Evolutionary conservation across 805 yeast species (phyloP).

Genomic region (Sporopachydermia lactativora): DNA sequence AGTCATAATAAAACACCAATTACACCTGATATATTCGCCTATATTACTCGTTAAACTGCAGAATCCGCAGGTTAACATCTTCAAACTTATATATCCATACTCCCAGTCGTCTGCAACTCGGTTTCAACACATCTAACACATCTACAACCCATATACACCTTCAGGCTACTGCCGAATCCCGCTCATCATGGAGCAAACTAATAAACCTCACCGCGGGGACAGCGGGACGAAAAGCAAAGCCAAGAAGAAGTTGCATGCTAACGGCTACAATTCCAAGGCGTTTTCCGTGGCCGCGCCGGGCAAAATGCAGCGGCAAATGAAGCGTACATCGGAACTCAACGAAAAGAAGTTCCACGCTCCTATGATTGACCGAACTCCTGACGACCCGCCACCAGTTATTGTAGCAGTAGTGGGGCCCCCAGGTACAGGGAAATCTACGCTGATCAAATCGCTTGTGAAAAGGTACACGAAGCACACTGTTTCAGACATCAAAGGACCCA

Average conservation of each 20-base stretch:
- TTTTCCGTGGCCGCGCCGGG: slow-evolving; percentile 78
- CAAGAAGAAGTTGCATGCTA: slow-evolving; percentile 71
- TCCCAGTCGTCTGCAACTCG: too few species aligned
- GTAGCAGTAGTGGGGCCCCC: slow-evolving; percentile 98
- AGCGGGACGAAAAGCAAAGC: slow-evolving; percentile 40
- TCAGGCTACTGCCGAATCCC: too few species aligned
- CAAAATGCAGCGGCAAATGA: slow-evolving; percentile 71
- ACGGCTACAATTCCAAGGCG: slow-evolving; percentile 77
- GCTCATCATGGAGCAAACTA: slow-evolving; percentile 38
- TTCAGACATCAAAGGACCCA: slow-evolving; percentile 85
- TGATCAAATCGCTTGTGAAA: slow-evolving; percentile 78
- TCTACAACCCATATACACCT: too few species aligned
- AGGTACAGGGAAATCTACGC: slow-evolving; percentile 94
- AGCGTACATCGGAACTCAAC: slow-evolving; percentile 60
- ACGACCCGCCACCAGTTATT: slow-evolving; percentile 91
- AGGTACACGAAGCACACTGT: slow-evolving; percentile 79
- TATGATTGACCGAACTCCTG: slow-evolving; percentile 95
- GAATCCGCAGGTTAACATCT: too few species aligned
- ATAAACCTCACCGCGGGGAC: slow-evolving; percentile 67
- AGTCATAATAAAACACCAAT: too few species aligned
- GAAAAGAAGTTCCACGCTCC: slow-evolving; percentile 90
- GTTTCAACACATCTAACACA: too few species aligned
- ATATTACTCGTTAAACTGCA: too few species aligned
- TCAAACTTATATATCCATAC: too few species aligned
- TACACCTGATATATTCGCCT: too few species aligned